These are phyloP conservation scores for Pseudofabraea citricarpa DNA, from an alignment of 2,329 filamentous ascomycete species.

Conservation along the genomic window DNA sequence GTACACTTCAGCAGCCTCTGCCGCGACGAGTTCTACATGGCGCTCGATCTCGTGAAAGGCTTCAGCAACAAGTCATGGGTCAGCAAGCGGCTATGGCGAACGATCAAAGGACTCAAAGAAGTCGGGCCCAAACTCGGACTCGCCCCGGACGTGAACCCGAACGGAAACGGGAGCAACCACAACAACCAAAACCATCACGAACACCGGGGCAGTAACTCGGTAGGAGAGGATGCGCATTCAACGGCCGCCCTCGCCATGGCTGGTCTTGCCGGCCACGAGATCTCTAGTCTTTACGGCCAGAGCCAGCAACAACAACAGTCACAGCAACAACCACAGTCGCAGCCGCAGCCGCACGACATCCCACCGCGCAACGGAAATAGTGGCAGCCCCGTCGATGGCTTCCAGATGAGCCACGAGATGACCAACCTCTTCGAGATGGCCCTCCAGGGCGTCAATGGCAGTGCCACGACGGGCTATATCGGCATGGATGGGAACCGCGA, in stretches of 20 bases:
- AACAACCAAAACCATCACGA: slow-evolving; percentile 2
- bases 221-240: slow-evolving; percentile 43
- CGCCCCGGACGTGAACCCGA: slow-evolving; percentile 6
- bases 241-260: slow-evolving; percentile 51
- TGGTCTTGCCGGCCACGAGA: slow-evolving; percentile 39
- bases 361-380: slow-evolving; percentile 17
- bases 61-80: slow-evolving; percentile 58
- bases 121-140: slow-evolving; percentile 63
- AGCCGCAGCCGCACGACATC: no score
- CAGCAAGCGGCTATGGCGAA: slow-evolving; percentile 52
- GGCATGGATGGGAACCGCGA: slow-evolving; percentile 16
- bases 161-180: no score
- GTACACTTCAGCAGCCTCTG: slow-evolving; percentile 53
- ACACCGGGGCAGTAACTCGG: no score
- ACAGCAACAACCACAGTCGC: no score
- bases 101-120: slow-evolving; percentile 60
- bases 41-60: slow-evolving; percentile 57
- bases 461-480: neutral
- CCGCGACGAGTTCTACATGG: slow-evolving; percentile 65
- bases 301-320: slow-evolving; percentile 4
- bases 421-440: slow-evolving; percentile 29
- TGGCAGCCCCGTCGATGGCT: slow-evolving; percentile 26
- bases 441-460: slow-evolving; percentile 18
- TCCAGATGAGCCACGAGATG: slow-evolving; percentile 31
- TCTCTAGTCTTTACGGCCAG: slow-evolving; percentile 14